Percentiles rank a stretch among this genome's conserved stretches.
Conservation (phyloP, 768 basidiomycete species). For the Naganishia kalamii region DNA sequence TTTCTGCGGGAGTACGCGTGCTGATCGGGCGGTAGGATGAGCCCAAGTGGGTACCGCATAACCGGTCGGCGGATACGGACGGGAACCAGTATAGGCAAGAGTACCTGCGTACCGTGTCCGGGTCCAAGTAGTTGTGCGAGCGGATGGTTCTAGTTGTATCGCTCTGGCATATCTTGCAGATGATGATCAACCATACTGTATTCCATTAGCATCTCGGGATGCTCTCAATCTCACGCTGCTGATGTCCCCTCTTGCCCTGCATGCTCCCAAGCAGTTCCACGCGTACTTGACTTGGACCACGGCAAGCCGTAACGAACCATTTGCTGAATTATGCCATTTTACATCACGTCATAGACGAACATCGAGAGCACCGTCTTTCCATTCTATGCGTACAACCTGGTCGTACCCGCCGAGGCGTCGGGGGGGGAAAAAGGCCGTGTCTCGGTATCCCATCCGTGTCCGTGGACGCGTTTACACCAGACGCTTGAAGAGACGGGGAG, state of each 20-base stretch:
- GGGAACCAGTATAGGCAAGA: slow-evolving; percentile 57
- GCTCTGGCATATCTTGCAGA: no score
- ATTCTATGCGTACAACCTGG: slow-evolving; percentile 16
- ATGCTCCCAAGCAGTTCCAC: no score
- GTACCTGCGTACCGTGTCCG: slow-evolving; percentile 48
- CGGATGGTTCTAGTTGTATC: background rate
- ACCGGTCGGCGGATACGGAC: slow-evolving; percentile 61
- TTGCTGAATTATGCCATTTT: slow-evolving; percentile 16
- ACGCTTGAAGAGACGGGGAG: slow-evolving; percentile 76
- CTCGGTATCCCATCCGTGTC: background rate
- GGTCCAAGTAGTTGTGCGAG: background rate
- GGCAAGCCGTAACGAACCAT: no score
- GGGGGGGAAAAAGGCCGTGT: background rate
- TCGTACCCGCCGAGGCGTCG: background rate
- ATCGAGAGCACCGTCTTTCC: background rate
- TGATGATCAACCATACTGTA: no score
- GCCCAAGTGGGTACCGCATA: slow-evolving; percentile 80
- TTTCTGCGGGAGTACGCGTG: background rate
- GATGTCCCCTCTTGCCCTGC: no score
- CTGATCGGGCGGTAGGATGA: slow-evolving; percentile 58
- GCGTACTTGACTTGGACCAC: no score
- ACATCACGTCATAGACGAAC: slow-evolving; percentile 1
- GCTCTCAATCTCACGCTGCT: no score
- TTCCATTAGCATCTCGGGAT: no score
- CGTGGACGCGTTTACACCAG: slow-evolving; percentile 47